Evolutionary conservation across 2,329 filamentous ascomycete genomes (phyloP).

Genomic region (Mariannaea sp.): DNA sequence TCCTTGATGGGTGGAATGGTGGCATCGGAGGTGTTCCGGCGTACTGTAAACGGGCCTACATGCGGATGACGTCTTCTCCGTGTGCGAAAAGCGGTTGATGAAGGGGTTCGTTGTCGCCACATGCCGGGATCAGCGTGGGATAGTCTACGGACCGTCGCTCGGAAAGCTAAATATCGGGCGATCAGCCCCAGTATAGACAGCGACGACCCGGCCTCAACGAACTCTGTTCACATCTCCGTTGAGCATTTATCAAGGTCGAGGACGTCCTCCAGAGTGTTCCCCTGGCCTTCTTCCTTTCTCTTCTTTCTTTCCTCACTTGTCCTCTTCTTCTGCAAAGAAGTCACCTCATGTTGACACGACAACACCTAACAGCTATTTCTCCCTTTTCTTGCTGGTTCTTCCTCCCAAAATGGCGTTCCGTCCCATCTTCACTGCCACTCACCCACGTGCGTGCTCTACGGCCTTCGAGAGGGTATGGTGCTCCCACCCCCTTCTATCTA

Average conservation of each 20-base stretch:
- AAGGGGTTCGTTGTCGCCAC: conserved; percentile 29
- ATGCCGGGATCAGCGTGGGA: conserved; percentile 33
- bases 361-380: conserved; percentile 36
- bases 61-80: conserved; percentile 38
- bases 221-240: conserved; percentile 23
- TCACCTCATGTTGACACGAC: conserved; percentile 31
- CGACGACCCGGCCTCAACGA: conserved; percentile 36
- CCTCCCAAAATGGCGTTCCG: conserved; percentile 62
- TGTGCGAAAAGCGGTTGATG: conserved; percentile 34
- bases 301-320: conserved; percentile 17
- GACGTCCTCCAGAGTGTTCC: conserved; percentile 18
- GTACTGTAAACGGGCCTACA: conserved; percentile 29
- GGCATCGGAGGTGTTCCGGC: conserved; percentile 19
- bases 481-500: background rate
- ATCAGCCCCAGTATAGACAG: conserved; percentile 20
- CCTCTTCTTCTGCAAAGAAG: background rate
- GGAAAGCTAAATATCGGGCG: conserved; percentile 26
- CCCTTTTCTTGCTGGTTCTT: conserved; percentile 39
- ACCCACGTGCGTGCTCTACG: conserved; percentile 93
- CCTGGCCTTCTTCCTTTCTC: conserved; percentile 21
- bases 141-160: conserved; percentile 38
- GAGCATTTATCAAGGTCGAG: conserved; percentile 27
- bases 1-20: background rate
- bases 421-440: conserved; percentile 89
- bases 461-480: conserved; percentile 86